Base-by-base conservation (phyloP, 176 grass and related monocot genomes). In the Musa acuminata region DNA sequence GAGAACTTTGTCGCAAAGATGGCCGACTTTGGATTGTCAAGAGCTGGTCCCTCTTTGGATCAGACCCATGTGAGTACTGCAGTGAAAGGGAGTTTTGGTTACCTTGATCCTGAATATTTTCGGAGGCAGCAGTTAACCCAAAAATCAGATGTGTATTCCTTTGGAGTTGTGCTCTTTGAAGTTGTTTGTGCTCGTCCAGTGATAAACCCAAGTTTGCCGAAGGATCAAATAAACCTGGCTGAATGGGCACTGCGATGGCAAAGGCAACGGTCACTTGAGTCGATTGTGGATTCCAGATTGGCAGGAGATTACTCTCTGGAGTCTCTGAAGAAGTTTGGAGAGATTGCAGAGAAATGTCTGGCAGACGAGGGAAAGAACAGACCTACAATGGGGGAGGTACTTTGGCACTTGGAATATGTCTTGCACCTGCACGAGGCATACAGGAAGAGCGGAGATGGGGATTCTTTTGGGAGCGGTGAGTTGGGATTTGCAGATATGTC, bases 51-150 rank as follows among this genome's bases (percentile, higher is more conserved):
- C 8, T 82, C 94, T 55, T 77, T 98, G 43, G 94, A 98, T n/a
- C 94, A 98, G 55, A 93, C 94, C 64, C 94, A 98, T 78, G 94
- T 98, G 53, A 98, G 90, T 73, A 98, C 94, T 75, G 94, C 94
- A 62, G 90, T 93, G 35, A 98, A 85, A 52, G 94, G 90, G 49
- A 98, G 94, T 80, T 98, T 98, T 0, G 94, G 94, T n/a, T 98
- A 98, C 83, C 87, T 98, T 50, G 94, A 98, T 69, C 94, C 90
- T 0, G 94, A 98, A 59, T 98, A 98, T 72, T 98, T 91, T 48
- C 71, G 94, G 48, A 86, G 90, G 78, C 94, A 98, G 77, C 94
- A 93, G 22, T 69, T 98, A 17, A 98, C 90, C 13, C 94, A 98
- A 64, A 98, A 98, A 73, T 98, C 94, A 0, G 94, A 98, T 80